Evolutionary conservation across 768 basidiomycete species (phyloP).

Genomic region (Cystobasidium onofrii): DNA sequence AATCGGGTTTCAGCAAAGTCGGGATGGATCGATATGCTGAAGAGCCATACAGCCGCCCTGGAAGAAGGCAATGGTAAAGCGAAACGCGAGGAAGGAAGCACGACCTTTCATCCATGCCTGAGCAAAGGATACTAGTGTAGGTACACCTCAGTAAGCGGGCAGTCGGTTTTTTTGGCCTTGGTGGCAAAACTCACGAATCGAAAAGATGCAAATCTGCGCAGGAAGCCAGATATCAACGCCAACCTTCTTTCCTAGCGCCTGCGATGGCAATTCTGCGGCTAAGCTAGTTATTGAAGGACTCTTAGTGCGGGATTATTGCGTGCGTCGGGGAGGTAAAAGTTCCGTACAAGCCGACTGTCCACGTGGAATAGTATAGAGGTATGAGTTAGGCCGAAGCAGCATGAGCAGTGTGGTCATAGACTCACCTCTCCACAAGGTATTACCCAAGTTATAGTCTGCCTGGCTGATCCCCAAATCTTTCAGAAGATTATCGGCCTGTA

Average conservation of each 20-base stretch:
- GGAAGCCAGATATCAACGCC: conserved; percentile 45
- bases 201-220: conserved; percentile 17
- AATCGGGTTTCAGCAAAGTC: too few species aligned
- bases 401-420: conserved; percentile 25
- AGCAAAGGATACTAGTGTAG: conserved; percentile 24
- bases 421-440: conserved; percentile 41
- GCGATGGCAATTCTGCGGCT: conserved; percentile 14
- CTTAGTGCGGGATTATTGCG: too few species aligned
- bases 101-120: conserved; percentile 43
- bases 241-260: conserved; percentile 43
- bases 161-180: conserved; percentile 16
- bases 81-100: conserved; percentile 40
- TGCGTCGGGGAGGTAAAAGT: too few species aligned
- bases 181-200: neutral
- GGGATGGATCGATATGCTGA: too few species aligned
- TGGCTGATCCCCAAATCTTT: conserved; percentile 43
- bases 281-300: too few species aligned
- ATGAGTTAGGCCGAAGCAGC: too few species aligned
- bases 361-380: too few species aligned
- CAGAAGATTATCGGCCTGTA: conserved; percentile 44
- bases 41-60: conserved; percentile 43
- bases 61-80: conserved; percentile 42
- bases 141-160: neutral
- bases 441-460: conserved; percentile 46
- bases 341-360: too few species aligned